phyloP scores from a whole-genome alignment of 2,329 filamentous ascomycete genomes.

The Phialophora macrospora region DNA sequence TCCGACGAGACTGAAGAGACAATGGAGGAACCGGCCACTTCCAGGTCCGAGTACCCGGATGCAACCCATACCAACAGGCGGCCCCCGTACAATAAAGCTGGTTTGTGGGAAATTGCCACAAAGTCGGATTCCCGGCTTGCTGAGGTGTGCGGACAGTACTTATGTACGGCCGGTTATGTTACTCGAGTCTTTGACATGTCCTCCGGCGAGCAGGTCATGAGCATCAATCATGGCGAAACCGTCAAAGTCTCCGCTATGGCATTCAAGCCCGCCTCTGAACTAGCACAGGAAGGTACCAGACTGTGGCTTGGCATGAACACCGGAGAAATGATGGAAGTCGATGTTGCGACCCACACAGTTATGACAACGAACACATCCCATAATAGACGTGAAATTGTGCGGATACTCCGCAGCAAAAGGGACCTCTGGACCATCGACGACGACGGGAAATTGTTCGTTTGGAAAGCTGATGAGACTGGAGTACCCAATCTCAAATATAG shows the following conservation, averaged over 20 bases:
- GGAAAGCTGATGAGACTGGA: slow-evolving; percentile 76
- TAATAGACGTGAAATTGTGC: slow-evolving; percentile 76
- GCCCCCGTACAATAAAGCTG: slow-evolving; percentile 74
- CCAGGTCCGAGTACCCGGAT: slow-evolving; percentile 76
- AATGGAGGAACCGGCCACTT: slow-evolving; percentile 57
- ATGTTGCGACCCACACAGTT: slow-evolving; percentile 74
- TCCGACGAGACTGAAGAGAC: slow-evolving; percentile 56
- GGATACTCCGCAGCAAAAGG: slow-evolving; percentile 82
- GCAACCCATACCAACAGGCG: slow-evolving; percentile 81
- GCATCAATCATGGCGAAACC: slow-evolving; percentile 80
- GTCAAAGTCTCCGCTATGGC: slow-evolving; percentile 78
- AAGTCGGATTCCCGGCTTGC: slow-evolving; percentile 87
- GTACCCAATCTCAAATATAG: slow-evolving; percentile 74
- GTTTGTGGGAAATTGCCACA: slow-evolving; percentile 75
- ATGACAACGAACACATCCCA: slow-evolving; percentile 74
- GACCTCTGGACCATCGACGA: slow-evolving; percentile 96
- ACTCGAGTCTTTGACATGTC: slow-evolving; percentile 87
- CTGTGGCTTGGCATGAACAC: slow-evolving; percentile 89
- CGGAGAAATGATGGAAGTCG: slow-evolving; percentile 88
- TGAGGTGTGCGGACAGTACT: slow-evolving; percentile 83
- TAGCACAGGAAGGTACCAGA: slow-evolving; percentile 78
- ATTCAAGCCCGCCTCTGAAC: slow-evolving; percentile 80
- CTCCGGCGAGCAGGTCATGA: slow-evolving; percentile 81
- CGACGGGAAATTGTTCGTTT: slow-evolving; percentile 81
- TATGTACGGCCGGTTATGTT: slow-evolving; percentile 83